Evolutionary conservation across 208 protist genomes (phyloP).

Genomic region (Kentomonas sorsogonicus): DNA sequence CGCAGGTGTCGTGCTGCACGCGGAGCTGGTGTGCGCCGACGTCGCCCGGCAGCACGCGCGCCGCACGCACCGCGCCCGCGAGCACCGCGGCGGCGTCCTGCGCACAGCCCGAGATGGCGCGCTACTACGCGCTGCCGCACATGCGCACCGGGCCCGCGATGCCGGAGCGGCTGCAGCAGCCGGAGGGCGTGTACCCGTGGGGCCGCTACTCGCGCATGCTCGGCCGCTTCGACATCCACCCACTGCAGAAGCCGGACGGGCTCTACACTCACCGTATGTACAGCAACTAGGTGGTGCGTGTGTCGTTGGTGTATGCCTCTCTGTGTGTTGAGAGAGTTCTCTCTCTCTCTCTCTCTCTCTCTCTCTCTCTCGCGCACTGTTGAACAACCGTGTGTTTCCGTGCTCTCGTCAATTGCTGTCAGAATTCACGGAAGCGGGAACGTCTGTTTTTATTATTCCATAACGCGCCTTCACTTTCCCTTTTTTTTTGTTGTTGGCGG

Average conservation of each 20-base stretch:
- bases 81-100: slow-evolving; percentile 41
- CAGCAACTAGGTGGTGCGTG: slow-evolving; percentile 23
- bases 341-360: slow-evolving; percentile 1
- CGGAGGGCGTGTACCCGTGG: slow-evolving; percentile 44
- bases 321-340: background rate
- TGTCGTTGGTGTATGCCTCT: background rate
- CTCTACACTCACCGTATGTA: slow-evolving; percentile 60
- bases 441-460: background rate
- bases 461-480: background rate
- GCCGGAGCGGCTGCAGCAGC: slow-evolving; percentile 38
- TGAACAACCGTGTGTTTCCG: background rate
- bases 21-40: slow-evolving; percentile 48
- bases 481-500: background rate
- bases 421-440: too few relatives aligned
- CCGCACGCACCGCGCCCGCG: slow-evolving; percentile 26
- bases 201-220: too few relatives aligned
- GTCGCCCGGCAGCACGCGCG: slow-evolving; percentile 50
- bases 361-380: slow-evolving; percentile 1
- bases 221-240: too few relatives aligned
- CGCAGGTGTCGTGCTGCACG: slow-evolving; percentile 51
- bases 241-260: slow-evolving; percentile 48
- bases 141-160: slow-evolving; percentile 54
- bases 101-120: slow-evolving; percentile 62
- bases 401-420: slow-evolving; percentile 3
- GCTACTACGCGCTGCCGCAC: slow-evolving; percentile 71